These are phyloP conservation scores for Cystofilobasidium macerans DNA, from an alignment of 768 basidiomycete genomes.

Conservation along the genomic window DNA sequence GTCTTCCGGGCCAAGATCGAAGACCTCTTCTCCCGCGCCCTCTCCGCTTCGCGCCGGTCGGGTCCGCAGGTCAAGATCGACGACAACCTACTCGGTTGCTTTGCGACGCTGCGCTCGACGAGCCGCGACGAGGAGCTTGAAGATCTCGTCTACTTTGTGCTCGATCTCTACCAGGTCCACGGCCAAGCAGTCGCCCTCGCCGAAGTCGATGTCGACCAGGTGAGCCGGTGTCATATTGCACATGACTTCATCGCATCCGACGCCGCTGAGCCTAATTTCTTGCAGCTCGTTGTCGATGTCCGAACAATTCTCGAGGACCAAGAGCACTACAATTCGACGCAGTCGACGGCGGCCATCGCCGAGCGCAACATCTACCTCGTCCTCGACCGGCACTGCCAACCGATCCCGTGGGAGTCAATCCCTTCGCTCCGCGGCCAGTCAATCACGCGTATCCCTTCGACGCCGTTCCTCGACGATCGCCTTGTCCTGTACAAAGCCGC, in stretches of 20 bases:
- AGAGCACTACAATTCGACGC: constrained; percentile 31
- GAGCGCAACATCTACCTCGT: constrained; percentile 69
- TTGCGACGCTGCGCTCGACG: constrained; percentile 67
- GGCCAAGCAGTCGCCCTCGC: constrained; percentile 77
- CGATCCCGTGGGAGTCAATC: constrained; percentile 90
- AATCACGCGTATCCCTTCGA: constrained; percentile 81
- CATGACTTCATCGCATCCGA: neutral
- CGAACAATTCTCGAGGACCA: constrained; percentile 66
- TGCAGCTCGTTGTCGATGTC: constrained; percentile 58
- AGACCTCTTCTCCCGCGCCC: constrained; percentile 56
- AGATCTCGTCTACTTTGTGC: constrained; percentile 82
- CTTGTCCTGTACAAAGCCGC: constrained; percentile 44
- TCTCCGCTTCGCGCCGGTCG: constrained; percentile 49
- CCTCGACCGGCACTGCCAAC: constrained; percentile 77
- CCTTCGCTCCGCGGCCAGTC: constrained; percentile 72
- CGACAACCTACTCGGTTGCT: constrained; percentile 67
- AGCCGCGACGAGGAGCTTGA: constrained; percentile 90
- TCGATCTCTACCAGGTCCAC: constrained; percentile 89
- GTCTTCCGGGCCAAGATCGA: constrained; percentile 61
- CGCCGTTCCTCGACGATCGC: constrained; percentile 78
- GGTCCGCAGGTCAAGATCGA: constrained; percentile 44
- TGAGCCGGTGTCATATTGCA: constrained; percentile 34
- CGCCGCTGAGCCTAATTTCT: neutral
- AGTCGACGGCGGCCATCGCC: constrained; percentile 29
- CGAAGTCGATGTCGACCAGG: constrained; percentile 82